These are phyloP conservation scores for Urostyla sp. DNA, from an alignment of 73 alveolate genomes.

Conservation along the genomic window DNA sequence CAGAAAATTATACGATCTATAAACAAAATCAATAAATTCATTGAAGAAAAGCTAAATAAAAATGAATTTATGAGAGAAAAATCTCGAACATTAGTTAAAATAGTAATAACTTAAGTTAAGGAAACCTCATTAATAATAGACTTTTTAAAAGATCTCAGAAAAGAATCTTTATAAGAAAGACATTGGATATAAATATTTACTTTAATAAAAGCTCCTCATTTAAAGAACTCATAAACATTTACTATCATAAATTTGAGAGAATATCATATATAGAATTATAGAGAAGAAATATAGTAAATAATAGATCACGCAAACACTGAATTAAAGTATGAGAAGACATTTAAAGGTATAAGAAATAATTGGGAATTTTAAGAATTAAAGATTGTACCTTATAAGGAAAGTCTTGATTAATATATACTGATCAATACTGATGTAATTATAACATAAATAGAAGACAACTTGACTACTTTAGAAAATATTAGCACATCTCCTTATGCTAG, in stretches of 20 bases:
- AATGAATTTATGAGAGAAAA: constrained; percentile 62
- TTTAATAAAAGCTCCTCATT: constrained; percentile 77
- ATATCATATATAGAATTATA: constrained; percentile 66
- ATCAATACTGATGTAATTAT: constrained; percentile 51
- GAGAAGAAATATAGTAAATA: constrained; percentile 61
- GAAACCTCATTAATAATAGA: constrained; percentile 69
- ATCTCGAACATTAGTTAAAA: constrained; percentile 38
- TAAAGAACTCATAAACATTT: constrained; percentile 63
- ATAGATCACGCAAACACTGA: constrained; percentile 81
- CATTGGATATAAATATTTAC: constrained; percentile 81
- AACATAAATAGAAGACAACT: constrained; percentile 71
- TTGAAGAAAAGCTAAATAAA: constrained; percentile 57
- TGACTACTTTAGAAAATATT: constrained; percentile 70
- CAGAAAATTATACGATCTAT: constrained; percentile 62
- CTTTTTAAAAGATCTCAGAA: constrained; percentile 61
- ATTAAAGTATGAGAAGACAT: constrained; percentile 63
- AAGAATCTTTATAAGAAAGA: constrained; percentile 63
- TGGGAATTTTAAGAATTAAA: constrained; percentile 74
- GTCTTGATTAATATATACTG: constrained; percentile 58
- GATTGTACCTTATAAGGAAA: constrained; percentile 65
- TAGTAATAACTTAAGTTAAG: constrained; percentile 57
- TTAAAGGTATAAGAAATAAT: constrained; percentile 54
- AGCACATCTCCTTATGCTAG: constrained; percentile 55
- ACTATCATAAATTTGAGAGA: constrained; percentile 76
- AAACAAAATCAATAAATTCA: constrained; percentile 60